Percentiles rank a stretch among this genome's conserved stretches.
Conservation (phyloP, 208 protist genomes). For the Leishmania arabica region DNA sequence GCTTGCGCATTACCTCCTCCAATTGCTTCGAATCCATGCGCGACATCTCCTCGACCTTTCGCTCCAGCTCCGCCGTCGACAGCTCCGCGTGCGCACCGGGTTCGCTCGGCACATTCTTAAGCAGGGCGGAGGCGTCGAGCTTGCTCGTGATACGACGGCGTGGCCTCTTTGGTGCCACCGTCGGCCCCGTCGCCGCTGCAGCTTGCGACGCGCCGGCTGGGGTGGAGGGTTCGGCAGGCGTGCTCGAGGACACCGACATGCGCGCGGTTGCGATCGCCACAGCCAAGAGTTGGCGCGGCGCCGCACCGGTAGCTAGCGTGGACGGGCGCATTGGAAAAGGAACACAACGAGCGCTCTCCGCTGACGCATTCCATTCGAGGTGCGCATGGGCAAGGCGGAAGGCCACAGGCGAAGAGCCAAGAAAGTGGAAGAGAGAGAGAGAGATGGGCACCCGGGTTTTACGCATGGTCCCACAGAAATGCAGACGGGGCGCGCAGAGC, state of each 20-base stretch:
- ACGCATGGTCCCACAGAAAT: not conserved
- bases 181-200: constrained; percentile 14
- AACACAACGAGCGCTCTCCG: not conserved
- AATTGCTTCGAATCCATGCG: constrained; percentile 73
- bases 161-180: constrained; percentile 69
- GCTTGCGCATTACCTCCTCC: constrained; percentile 55
- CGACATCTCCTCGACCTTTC: constrained; percentile 81
- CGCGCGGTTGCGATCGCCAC: not conserved
- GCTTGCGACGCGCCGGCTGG: not conserved
- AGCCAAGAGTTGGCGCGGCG: not conserved
- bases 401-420: not conserved
- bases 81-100: constrained; percentile 84
- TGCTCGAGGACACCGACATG: not conserved
- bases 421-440: not conserved
- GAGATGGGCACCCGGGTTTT: not conserved
- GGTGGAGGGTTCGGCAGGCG: not conserved
- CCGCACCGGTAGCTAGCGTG: not conserved
- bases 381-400: not conserved
- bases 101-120: constrained; percentile 68
- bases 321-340: constrained; percentile 12
- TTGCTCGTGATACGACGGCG: constrained; percentile 54
- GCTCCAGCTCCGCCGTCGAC: constrained; percentile 84
- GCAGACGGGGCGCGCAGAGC: not conserved
- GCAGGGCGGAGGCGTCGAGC: constrained; percentile 62
- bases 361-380: not conserved